A percentile compares a stretch with the other conserved stretches of the same genome.
These are phyloP conservation scores for Mucuna pruriens DNA, from an alignment of 306 rosid species.

Conservation along the genomic window DNA sequence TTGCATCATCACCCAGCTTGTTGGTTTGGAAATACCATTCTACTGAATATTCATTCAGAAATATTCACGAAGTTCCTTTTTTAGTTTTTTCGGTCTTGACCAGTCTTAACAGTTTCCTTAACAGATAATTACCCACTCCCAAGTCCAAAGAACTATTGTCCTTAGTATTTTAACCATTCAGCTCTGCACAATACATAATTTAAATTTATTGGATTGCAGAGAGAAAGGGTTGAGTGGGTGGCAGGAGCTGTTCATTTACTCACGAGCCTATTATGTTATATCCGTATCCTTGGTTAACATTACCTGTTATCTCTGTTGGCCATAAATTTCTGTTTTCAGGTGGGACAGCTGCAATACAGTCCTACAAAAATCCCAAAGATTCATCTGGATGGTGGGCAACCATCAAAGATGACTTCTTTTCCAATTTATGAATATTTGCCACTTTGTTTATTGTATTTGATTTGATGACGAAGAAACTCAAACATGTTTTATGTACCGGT, in stretches of 20 bases:
- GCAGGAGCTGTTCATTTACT: constrained; percentile 26
- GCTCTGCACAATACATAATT: constrained; percentile 5
- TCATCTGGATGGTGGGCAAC: constrained; percentile 60
- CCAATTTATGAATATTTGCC: constrained; percentile 9
- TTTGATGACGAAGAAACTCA: constrained; percentile 19
- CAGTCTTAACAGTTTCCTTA: constrained; percentile 14
- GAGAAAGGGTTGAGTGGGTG: no score
- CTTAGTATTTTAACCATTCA: constrained; percentile 20
- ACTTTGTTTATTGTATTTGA: constrained; percentile 16
- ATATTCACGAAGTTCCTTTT: background rate
- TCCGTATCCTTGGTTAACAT: constrained; percentile 27
- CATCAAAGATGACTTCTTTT: constrained; percentile 30
- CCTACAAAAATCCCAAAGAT: constrained; percentile 55
- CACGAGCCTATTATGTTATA: constrained; percentile 10
- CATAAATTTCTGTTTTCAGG: constrained; percentile 53
- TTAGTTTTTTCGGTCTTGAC: background rate
- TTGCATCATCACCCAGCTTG: no score
- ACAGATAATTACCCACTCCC: constrained; percentile 8
- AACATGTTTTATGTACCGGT: constrained; percentile 28
- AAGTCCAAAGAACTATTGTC: constrained; percentile 25
- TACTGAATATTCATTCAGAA: background rate
- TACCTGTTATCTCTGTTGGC: constrained; percentile 21
- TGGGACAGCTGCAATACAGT: constrained; percentile 67
- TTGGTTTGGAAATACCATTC: background rate
- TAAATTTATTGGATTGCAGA: constrained; percentile 21